phyloP scores from a whole-genome alignment of 1,139 yeast species.

The Candida sojae region DNA sequence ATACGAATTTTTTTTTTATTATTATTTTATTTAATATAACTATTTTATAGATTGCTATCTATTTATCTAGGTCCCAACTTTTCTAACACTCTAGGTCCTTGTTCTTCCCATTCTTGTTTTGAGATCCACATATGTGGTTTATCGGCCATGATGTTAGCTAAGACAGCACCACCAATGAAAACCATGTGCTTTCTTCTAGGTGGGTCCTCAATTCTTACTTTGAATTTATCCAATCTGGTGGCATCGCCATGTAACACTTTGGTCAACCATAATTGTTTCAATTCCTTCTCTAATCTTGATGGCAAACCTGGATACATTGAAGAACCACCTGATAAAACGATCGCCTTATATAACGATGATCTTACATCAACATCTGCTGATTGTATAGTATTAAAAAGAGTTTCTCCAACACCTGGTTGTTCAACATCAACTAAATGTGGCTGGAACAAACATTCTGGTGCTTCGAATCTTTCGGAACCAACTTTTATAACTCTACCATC shows the following conservation, averaged over 20 bases:
- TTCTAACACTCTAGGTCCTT: slow-evolving; percentile 79
- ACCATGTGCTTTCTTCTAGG: slow-evolving; percentile 99
- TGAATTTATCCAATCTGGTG: slow-evolving; percentile 82
- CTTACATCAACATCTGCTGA: slow-evolving; percentile 93
- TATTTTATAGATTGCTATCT: background rate
- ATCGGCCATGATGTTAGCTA: slow-evolving; percentile 97
- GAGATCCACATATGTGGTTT: slow-evolving; percentile 98
- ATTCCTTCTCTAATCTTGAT: slow-evolving; percentile 89
- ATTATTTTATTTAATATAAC: background rate
- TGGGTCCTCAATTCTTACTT: slow-evolving; percentile 96
- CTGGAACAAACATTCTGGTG: slow-evolving; percentile 97
- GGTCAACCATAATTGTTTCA: slow-evolving; percentile 94
- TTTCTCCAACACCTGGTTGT: slow-evolving; percentile 96
- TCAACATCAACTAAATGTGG: slow-evolving; percentile 96
- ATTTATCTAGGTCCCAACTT: slow-evolving; percentile 90
- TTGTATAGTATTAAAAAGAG: slow-evolving; percentile 88
- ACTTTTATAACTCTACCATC: slow-evolving; percentile 94
- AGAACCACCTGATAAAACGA: slow-evolving; percentile 95
- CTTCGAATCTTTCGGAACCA: slow-evolving; percentile 95
- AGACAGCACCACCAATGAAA: slow-evolving; percentile 97
- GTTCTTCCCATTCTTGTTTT: slow-evolving; percentile 97
- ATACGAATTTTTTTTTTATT: background rate
- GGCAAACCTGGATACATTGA: slow-evolving; percentile 99
- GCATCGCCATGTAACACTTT: slow-evolving; percentile 88
- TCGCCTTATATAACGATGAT: slow-evolving; percentile 84